Percentiles rank a stretch among this genome's conserved stretches.
phyloP scores from a whole-genome alignment of 495 filamentous ascomycete species.

The Aspergillus incahuasiensis region DNA sequence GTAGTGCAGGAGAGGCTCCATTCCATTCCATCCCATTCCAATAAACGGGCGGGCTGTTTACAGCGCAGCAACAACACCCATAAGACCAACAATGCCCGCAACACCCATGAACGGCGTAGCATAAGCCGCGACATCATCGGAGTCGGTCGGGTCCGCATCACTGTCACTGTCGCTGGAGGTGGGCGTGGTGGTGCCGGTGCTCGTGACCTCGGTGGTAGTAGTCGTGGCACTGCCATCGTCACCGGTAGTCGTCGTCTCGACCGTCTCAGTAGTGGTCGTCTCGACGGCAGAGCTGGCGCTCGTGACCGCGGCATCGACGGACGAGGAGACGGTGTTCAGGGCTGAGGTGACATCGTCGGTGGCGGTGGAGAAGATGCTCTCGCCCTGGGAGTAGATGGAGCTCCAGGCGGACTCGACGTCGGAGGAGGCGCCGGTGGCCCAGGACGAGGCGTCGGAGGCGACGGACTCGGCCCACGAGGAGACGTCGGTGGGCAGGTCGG shows the following conservation, averaged over 20 bases:
- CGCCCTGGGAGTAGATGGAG: slow-evolving; percentile 12
- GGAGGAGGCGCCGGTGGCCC: slow-evolving; percentile 2
- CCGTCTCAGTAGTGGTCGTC: slow-evolving; percentile 3
- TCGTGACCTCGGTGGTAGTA: slow-evolving; percentile 5
- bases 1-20: too few relatives aligned
- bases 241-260: slow-evolving; percentile 7
- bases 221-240: slow-evolving; percentile 1
- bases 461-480: slow-evolving; percentile 14
- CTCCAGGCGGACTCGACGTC: slow-evolving; percentile 15
- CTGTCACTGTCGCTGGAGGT: not conserved
- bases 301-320: not conserved
- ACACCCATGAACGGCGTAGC: slow-evolving; percentile 23
- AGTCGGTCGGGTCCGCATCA: slow-evolving; percentile 2
- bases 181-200: too few relatives aligned
- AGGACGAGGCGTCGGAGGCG: slow-evolving; percentile 16
- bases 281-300: slow-evolving; percentile 8
- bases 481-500: slow-evolving; percentile 11
- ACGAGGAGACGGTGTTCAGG: slow-evolving; percentile 12
- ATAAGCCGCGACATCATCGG: slow-evolving; percentile 17
- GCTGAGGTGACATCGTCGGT: slow-evolving; percentile 14
- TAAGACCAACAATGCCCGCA: slow-evolving; percentile 28
- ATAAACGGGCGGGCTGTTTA: too few relatives aligned
- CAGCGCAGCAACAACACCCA: slow-evolving; percentile 37
- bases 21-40: too few relatives aligned
- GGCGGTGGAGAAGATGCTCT: slow-evolving; percentile 17